Base-by-base conservation (phyloP, 257 asterid species). In the Leptodermis oblonga region DNA sequence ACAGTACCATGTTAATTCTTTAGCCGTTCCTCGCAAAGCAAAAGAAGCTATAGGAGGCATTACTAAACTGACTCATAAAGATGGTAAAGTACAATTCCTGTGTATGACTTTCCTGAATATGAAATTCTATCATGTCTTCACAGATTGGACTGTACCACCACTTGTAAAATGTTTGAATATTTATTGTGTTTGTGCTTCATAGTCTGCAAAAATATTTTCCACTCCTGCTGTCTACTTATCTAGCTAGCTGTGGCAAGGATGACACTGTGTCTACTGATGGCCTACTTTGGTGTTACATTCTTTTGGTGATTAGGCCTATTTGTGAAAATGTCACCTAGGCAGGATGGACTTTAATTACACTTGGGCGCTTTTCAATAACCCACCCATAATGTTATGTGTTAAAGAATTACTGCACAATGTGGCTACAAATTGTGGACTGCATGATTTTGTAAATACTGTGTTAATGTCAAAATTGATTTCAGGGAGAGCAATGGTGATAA, bases 1-100 rank as follows among this genome's bases (percentile, higher is more conserved):
- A 68, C 84, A 80, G 74, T 94, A 94, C 84, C 95, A 94, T 74
- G 97, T 94, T 67, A 91, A 94, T 81, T 94, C 99, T 89, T 92
- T 94, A 56, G 93, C 99, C 63, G 99, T 91, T 84, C 97, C 92
- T 49, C 88, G 99, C 73, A 94, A 94, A 87, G 99, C 99, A 64
- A 94, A 94, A 87, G 99, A 94, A 80, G 97, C 99, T 78, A 91
- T 91, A 72, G 99, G 99, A 71, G 99, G 99, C 80, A 94, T 94
- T 68, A 81, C 99, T 69, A 91, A 76, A 72, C 97, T 94, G 69
- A 86, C 92, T 73, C 99, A 94, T 77, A 76, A 83, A 78, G 99
- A 94, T 84, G 99, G 99, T 94, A 69, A 17, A 73, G 26, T 58
- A 23, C 23, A 33, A 58, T 41, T 48, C 17, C 6, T 22, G 46